A percentile compares a stretch with the other conserved stretches of the same genome.
Evolutionary conservation across 2,329 filamentous ascomycete genomes (phyloP).

Genomic region (Diplodia sapinea): DNA sequence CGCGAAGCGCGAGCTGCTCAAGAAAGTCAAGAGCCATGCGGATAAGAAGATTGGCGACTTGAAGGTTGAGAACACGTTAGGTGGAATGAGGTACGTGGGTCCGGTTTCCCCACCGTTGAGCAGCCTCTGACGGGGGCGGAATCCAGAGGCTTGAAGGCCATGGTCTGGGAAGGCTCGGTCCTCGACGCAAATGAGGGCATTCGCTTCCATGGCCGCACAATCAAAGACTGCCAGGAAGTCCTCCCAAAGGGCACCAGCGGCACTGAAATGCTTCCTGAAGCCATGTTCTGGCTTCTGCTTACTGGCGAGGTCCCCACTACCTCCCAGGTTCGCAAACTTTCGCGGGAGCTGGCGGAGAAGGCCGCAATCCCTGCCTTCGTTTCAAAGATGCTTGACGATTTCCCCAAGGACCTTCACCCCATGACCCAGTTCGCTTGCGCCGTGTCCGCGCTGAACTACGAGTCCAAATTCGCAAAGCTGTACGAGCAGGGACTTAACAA

Average conservation of each 20-base stretch:
- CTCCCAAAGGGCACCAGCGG: conserved; percentile 90
- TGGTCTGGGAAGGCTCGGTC: conserved; percentile 98
- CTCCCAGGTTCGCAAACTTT: conserved; percentile 80
- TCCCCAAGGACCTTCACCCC: conserved; percentile 88
- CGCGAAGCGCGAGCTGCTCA: conserved; percentile 88
- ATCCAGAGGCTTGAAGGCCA: conserved; percentile 81
- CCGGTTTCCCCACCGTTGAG: background rate
- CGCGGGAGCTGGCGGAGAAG: conserved; percentile 85
- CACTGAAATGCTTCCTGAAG: conserved; percentile 96
- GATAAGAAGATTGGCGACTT: conserved; percentile 87
- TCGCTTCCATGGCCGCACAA: conserved; percentile 95
- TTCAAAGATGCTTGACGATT: conserved; percentile 83
- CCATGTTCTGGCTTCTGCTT: conserved; percentile 99
- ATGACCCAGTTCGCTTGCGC: conserved; percentile 98
- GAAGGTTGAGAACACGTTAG: conserved; percentile 91
- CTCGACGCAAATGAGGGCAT: conserved; percentile 97
- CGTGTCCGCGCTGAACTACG: conserved; percentile 94
- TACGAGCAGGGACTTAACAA: conserved; percentile 93
- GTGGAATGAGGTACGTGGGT: conserved; percentile 77
- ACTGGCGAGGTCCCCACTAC: conserved; percentile 90
- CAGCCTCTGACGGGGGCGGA: conserved; percentile 1
- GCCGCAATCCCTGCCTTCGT: conserved; percentile 82
- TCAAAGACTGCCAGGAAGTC: conserved; percentile 95
- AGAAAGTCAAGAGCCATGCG: conserved; percentile 86
- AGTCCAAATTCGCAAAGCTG: conserved; percentile 88